These are phyloP conservation scores for Ricinus communis DNA, from an alignment of 345 rosid species.

Conservation along the genomic window DNA sequence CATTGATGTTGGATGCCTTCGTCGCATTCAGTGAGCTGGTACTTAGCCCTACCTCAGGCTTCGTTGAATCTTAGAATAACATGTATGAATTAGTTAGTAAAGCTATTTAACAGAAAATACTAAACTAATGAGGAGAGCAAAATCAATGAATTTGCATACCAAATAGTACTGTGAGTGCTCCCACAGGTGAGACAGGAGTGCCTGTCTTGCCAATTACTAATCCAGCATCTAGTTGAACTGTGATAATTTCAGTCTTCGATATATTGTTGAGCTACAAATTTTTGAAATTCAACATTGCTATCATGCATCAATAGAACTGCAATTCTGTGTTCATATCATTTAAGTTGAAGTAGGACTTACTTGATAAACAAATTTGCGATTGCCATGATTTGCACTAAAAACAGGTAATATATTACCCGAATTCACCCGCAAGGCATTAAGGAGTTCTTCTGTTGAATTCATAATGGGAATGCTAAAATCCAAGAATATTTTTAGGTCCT, in stretches of 20 bases:
- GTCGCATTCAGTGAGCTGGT: conserved; percentile 41
- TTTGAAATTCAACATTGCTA: not conserved
- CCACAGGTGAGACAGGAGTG: conserved; percentile 37
- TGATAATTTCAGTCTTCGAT: conserved; percentile 36
- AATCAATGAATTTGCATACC: conserved; percentile 29
- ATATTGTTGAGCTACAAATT: conserved; percentile 43
- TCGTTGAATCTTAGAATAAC: conserved; percentile 34
- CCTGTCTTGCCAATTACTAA: conserved; percentile 42
- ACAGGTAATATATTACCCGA: conserved; percentile 33
- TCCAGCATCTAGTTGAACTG: conserved; percentile 38
- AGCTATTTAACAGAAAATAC: not conserved
- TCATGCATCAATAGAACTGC: conserved; percentile 5
- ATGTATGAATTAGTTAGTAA: conserved; percentile 3
- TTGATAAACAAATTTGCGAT: conserved; percentile 41
- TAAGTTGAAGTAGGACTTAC: conserved; percentile 28
- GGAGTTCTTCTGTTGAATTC: conserved; percentile 49
- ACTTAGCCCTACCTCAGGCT: conserved; percentile 44
- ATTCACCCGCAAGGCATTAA: conserved; percentile 34
- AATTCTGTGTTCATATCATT: not conserved
- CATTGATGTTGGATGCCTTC: conserved; percentile 36
- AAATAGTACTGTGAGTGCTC: conserved; percentile 42
- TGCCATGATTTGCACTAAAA: conserved; percentile 31
- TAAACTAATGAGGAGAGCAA: conserved; percentile 7
- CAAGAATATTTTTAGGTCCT: conserved; percentile 42
- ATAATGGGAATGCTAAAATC: conserved; percentile 48